Conservation (phyloP, 345 rosid genomes). For the Corymbia maculata region DNA sequence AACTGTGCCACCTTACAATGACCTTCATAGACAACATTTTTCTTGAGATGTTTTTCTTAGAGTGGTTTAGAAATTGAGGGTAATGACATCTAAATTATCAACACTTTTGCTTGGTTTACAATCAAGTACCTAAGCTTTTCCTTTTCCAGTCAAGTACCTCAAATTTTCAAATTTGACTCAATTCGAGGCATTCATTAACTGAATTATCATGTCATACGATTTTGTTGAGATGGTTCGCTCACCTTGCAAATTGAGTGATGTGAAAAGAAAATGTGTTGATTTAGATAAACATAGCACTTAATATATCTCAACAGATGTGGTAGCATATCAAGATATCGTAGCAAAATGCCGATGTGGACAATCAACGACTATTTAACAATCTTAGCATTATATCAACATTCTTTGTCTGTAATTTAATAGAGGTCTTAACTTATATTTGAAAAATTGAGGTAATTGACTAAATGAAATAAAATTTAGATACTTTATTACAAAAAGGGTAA, state of each 20-base stretch:
- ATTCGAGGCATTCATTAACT: background rate
- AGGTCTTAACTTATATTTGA: background rate
- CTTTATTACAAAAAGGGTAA: background rate
- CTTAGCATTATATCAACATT: background rate
- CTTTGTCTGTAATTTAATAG: background rate
- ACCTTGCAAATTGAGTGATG: rapidly evolving
- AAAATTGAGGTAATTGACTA: background rate
- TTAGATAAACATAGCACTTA: background rate
- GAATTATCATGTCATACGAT: no score
- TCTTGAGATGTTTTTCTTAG: background rate
- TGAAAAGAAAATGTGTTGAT: no score
- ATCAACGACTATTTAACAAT: no score
- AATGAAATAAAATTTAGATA: no score
- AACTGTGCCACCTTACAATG: background rate
- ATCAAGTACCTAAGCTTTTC: background rate
- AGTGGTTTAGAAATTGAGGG: background rate
- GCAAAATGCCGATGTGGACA: rapidly evolving
- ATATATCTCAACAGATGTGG: background rate
- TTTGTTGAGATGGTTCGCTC: rapidly evolving
- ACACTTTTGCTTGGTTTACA: rapidly evolving
- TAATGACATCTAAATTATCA: background rate
- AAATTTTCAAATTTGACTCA: background rate
- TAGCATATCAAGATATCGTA: background rate
- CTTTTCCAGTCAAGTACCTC: background rate
- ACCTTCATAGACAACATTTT: background rate